These are phyloP conservation scores for Fagopyrum tataricum DNA, from an alignment of 148 eudicot species.

Conservation along the genomic window DNA sequence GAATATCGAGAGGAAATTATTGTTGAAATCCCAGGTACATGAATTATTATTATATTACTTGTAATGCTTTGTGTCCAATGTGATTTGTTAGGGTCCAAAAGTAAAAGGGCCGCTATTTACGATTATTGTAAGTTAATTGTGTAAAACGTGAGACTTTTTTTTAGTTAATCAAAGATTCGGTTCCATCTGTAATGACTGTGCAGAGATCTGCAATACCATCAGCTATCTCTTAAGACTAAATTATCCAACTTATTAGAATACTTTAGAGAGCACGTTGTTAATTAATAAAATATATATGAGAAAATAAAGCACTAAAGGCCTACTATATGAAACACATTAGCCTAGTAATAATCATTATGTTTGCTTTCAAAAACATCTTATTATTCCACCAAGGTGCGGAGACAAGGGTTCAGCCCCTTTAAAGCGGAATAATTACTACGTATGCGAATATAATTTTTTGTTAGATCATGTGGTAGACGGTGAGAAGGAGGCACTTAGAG, in stretches of 20 bases:
- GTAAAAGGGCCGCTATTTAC: neutral
- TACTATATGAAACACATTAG: neutral
- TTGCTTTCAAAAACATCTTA: too few relatives aligned
- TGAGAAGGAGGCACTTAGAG: too few relatives aligned
- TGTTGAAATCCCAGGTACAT: neutral
- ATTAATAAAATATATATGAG: neutral
- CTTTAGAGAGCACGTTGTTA: neutral
- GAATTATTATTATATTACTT: neutral
- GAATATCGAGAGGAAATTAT: too few relatives aligned
- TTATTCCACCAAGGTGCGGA: too few relatives aligned
- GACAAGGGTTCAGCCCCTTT: too few relatives aligned
- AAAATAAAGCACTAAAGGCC: neutral
- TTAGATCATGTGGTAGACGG: too few relatives aligned
- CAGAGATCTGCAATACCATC: neutral
- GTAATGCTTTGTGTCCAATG: neutral
- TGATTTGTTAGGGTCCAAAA: slow-evolving; percentile 2
- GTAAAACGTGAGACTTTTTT: slow-evolving; percentile 1
- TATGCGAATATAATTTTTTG: too few relatives aligned
- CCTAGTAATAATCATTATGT: neutral
- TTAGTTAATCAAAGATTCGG: neutral
- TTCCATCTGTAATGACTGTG: neutral
- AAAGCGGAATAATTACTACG: too few relatives aligned
- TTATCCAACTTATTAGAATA: neutral
- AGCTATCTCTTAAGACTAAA: neutral
- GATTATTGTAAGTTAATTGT: neutral